phyloP scores from a whole-genome alignment of 352 stramenopile genomes.

The Lagenidium giganteum region DNA sequence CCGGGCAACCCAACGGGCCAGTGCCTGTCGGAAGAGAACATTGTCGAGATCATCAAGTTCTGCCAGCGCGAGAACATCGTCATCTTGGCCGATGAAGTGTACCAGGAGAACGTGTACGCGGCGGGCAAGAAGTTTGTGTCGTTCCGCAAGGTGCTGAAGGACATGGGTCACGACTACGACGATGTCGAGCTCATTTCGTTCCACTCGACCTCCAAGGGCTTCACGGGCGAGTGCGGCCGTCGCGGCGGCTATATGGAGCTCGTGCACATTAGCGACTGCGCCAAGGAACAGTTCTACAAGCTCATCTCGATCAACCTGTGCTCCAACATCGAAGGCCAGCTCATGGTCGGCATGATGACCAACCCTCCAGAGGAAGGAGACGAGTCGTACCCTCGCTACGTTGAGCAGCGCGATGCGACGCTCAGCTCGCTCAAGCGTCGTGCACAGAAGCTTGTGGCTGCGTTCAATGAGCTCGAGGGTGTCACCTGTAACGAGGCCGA shows the following conservation, averaged over 20 bases:
- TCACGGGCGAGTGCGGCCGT: conserved; percentile 98
- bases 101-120: conserved; percentile 99
- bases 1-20: conserved; percentile 98
- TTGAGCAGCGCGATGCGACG: conserved; percentile 88
- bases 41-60: conserved; percentile 95
- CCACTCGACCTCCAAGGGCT: conserved; percentile 98
- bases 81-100: conserved; percentile 98
- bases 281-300: conserved; percentile 98
- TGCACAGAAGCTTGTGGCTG: conserved; percentile 89
- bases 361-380: conserved; percentile 91
- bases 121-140: conserved; percentile 91
- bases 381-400: conserved; percentile 87
- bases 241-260: conserved; percentile 97
- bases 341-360: conserved; percentile 98
- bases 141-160: conserved; percentile 92
- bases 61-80: conserved; percentile 93
- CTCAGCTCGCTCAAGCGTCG: conserved; percentile 93
- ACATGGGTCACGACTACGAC: conserved; percentile 78
- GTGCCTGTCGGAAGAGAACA: conserved; percentile 82
- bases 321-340: conserved; percentile 95
- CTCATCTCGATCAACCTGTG: conserved; percentile 96
- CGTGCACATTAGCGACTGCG: conserved; percentile 89
- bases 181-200: conserved; percentile 98
- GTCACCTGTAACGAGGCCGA: conserved; percentile 96
- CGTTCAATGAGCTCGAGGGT: conserved; percentile 95